Percentiles rank a stretch among this genome's conserved stretches.
Evolutionary conservation across 2,329 filamentous ascomycete genomes (phyloP).

Genomic region (Dactylella cylindrospora): DNA sequence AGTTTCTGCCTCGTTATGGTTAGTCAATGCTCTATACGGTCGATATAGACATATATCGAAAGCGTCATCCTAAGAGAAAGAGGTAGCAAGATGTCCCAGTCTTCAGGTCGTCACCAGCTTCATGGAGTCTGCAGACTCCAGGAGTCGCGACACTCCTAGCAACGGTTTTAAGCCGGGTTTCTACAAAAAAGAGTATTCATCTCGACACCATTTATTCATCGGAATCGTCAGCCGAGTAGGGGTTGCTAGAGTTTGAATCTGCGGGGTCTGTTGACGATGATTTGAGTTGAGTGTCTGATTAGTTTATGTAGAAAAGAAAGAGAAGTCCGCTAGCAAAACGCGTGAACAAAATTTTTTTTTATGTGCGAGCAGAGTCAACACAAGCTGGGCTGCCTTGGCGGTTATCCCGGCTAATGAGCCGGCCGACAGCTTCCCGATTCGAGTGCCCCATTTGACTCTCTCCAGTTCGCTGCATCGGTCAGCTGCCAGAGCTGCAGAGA

Average conservation of each 20-base stretch:
- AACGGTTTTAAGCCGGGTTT: slow-evolving; percentile 74
- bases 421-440: too few relatives aligned
- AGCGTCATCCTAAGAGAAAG: too few relatives aligned
- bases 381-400: background rate
- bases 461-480: background rate
- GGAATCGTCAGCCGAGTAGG: slow-evolving; percentile 69
- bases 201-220: slow-evolving; percentile 66
- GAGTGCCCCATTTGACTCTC: too few relatives aligned
- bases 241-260: slow-evolving; percentile 45
- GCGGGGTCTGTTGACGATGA: slow-evolving; percentile 64
- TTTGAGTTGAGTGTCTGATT: slow-evolving; percentile 73
- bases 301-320: slow-evolving; percentile 54
- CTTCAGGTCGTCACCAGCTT: slow-evolving; percentile 68
- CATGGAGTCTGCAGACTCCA: slow-evolving; percentile 60
- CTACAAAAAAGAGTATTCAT: slow-evolving; percentile 55
- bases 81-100: slow-evolving; percentile 37
- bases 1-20: too few relatives aligned
- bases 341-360: too few relatives aligned
- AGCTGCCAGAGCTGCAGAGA: background rate
- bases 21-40: too few relatives aligned
- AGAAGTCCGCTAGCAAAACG: too few relatives aligned
- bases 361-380: background rate
- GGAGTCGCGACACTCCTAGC: slow-evolving; percentile 64
- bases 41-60: too few relatives aligned
- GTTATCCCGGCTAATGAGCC: too few relatives aligned